A percentile compares a stretch with the other conserved stretches of the same genome.
Conservation (phyloP, 805 yeast genomes). For the Vanderwaltozyma yarrowii region DNA sequence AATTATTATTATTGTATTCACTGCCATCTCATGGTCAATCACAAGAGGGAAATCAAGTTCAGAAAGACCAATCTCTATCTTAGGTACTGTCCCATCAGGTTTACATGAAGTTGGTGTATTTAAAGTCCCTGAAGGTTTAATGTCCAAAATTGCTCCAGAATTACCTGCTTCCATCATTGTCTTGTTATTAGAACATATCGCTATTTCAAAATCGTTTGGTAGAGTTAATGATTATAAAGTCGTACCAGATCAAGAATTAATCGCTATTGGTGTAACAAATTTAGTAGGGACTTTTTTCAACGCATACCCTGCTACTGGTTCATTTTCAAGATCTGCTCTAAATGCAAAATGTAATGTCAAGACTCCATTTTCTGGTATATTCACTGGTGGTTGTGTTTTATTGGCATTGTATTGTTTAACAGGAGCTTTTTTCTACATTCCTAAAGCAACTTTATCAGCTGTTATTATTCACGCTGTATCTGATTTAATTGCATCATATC, state of each 20-base stretch:
- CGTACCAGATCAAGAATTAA: slow-evolving; percentile 84
- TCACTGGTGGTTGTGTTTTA: slow-evolving; percentile 81
- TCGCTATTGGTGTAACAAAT: slow-evolving; percentile 89
- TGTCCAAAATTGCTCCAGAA: slow-evolving; percentile 55
- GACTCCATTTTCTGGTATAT: slow-evolving; percentile 87
- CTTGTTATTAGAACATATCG: slow-evolving; percentile 80
- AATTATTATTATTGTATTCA: slow-evolving; percentile 68
- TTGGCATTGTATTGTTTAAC: slow-evolving; percentile 81
- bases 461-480: slow-evolving; percentile 89
- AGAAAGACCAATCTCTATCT: slow-evolving; percentile 38
- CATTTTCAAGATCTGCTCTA: slow-evolving; percentile 88
- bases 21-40: slow-evolving; percentile 73
- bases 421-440: slow-evolving; percentile 75
- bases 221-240: slow-evolving; percentile 85
- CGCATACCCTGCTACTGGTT: slow-evolving; percentile 94
- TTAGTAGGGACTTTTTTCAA: slow-evolving; percentile 83
- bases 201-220: slow-evolving; percentile 89
- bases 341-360: slow-evolving; percentile 93
- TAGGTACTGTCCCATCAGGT: slow-evolving; percentile 79
- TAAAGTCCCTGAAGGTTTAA: slow-evolving; percentile 50
- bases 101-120: slow-evolving; percentile 66
- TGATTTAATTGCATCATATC: slow-evolving; percentile 66
- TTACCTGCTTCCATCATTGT: slow-evolving; percentile 81
- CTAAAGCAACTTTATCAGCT: slow-evolving; percentile 79
- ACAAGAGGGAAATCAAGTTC: slow-evolving; percentile 40